Evolutionary conservation across 768 basidiomycete species (phyloP).

Genomic region (Gloeophyllum trabeum): DNA sequence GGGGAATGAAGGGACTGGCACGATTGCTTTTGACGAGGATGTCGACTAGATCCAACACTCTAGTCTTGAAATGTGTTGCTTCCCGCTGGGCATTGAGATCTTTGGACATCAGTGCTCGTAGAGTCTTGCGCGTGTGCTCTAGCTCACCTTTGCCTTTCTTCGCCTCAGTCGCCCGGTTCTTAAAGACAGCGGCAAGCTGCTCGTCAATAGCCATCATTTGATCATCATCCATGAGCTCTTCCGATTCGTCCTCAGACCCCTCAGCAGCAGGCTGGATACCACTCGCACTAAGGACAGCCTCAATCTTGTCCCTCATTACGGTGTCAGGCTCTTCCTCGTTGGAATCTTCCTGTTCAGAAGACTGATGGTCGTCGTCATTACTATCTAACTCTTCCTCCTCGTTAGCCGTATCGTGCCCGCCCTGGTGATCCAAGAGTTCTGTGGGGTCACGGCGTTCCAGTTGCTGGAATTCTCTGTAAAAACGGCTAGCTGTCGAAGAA

Average conservation of each 20-base stretch:
- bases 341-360: constrained; percentile 28
- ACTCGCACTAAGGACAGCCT: constrained; percentile 48
- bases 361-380: constrained; percentile 20
- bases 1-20: constrained; percentile 55
- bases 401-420: too few relatives aligned
- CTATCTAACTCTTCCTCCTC: constrained; percentile 18
- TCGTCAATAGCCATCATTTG: constrained; percentile 97
- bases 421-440: constrained; percentile 30
- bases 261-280: constrained; percentile 46
- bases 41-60: constrained; percentile 91
- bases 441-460: constrained; percentile 59
- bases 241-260: constrained; percentile 42
- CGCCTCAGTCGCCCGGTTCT: constrained; percentile 46
- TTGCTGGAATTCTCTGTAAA: constrained; percentile 44
- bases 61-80: constrained; percentile 93
- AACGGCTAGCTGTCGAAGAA: not conserved
- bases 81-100: constrained; percentile 69
- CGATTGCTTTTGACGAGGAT: constrained; percentile 71
- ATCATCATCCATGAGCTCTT: constrained; percentile 86
- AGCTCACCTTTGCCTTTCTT: constrained; percentile 55
- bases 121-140: not conserved
- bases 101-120: constrained; percentile 13
- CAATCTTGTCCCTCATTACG: constrained; percentile 58
- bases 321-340: constrained; percentile 42
- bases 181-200: constrained; percentile 83